Base-by-base conservation (phyloP, 1,284 basidiomycete genomes). In the Trichosporon asahii region DNA sequence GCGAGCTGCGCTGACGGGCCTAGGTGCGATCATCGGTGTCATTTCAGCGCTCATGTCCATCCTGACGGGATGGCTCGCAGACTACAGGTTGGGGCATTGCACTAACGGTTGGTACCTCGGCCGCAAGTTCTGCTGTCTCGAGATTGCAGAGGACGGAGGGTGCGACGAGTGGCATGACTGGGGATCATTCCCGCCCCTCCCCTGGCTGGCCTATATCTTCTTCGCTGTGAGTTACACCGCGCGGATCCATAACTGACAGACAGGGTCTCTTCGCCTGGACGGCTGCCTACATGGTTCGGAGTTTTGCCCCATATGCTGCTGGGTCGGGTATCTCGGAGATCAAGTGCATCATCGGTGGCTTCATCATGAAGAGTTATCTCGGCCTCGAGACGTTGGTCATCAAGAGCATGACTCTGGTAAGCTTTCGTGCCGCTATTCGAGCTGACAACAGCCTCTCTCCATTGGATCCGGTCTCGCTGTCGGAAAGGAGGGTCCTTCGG, bases 251-350 rank as follows among this genome's bases (percentile, higher is more conserved):
- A 11, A 46, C 66, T 66, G 18, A 66, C 66, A 46, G 18, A 66
- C 72, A 96, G 94, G 87, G 87, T 6, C 74, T 86, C 1, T 95
- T 97, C 77, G 89, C 93, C 0, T 94, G 91, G 77, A 86, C 90
- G 5, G 91, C 95, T 3, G 91, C 95, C 0, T 93, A 93, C 79
- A 87, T 99, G 1, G 97, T 99, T 67, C 88, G 89, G 65, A 89
- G 89, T 3, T 90, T 97, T 77, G 95, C 96, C 2, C 95, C 91
- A 66, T 97, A 97, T 81, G 95, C 97, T 9, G 97, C 97, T 8
- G 96, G 97, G 4, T 98, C 95, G 72, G 97, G 97, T 68, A 99
- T 99, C 70, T 94, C 95, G 27, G 97, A 99, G 84, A 98, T 99
- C 85, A 99, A 99, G 80, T 98, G 95, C 82, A 98, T 99, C 76